phyloP scores from a whole-genome alignment of 2,329 filamentous ascomycete genomes.

The Aurifilum marmelostoma region DNA sequence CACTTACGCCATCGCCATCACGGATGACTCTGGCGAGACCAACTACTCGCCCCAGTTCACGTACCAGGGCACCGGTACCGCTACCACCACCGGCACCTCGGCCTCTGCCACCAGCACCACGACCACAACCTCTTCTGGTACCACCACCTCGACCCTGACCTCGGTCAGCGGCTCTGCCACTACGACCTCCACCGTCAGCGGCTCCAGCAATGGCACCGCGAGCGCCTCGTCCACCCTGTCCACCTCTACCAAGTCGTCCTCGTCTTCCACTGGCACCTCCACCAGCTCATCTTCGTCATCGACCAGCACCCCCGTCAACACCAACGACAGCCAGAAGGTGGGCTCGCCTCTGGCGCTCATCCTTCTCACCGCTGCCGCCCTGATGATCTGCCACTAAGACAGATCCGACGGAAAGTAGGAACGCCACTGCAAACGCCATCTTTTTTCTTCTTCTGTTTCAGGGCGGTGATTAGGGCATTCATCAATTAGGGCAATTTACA shows the following conservation, averaged over 20 bases:
- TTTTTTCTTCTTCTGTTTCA: slow-evolving; percentile 4
- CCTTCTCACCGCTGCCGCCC: slow-evolving; percentile 43
- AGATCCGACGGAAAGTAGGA: not conserved
- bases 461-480: not conserved
- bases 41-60: slow-evolving; percentile 52
- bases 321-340: slow-evolving; percentile 43
- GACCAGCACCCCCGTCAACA: slow-evolving; percentile 36
- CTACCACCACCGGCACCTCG: slow-evolving; percentile 28
- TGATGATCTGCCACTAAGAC: slow-evolving; percentile 48
- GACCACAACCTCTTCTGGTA: slow-evolving; percentile 24
- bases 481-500: slow-evolving; percentile 8
- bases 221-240: slow-evolving; percentile 24
- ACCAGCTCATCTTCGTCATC: slow-evolving; percentile 30
- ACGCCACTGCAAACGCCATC: not conserved
- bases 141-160: slow-evolving; percentile 29
- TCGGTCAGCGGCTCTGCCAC: slow-evolving; percentile 29
- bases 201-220: slow-evolving; percentile 32
- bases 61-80: slow-evolving; percentile 36
- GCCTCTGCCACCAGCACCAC: slow-evolving; percentile 27
- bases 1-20: slow-evolving; percentile 51
- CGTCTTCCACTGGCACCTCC: slow-evolving; percentile 24
- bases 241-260: slow-evolving; percentile 25
- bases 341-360: slow-evolving; percentile 47
- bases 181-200: slow-evolving; percentile 32
- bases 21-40: slow-evolving; percentile 40